phyloP scores from a whole-genome alignment of 805 yeast genomes.

The Brettanomyces anomalus region DNA sequence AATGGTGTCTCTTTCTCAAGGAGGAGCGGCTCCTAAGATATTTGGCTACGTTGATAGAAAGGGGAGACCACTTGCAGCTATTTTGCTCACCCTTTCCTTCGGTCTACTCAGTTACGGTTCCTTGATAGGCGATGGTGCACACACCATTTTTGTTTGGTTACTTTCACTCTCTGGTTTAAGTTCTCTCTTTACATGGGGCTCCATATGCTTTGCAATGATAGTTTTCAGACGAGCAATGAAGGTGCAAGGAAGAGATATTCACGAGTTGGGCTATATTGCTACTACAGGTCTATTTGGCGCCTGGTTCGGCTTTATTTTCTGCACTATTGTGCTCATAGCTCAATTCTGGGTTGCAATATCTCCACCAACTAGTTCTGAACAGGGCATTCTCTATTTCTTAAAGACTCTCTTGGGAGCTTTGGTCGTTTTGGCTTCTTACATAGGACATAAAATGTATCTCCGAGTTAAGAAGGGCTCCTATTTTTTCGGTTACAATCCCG shows the following conservation, averaged over 20 bases:
- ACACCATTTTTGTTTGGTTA: constrained; percentile 36
- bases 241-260: constrained; percentile 31
- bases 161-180: constrained; percentile 41
- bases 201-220: constrained; percentile 34
- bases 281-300: constrained; percentile 37
- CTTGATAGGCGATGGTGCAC: constrained; percentile 31
- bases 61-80: constrained; percentile 43
- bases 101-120: constrained; percentile 39
- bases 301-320: constrained; percentile 27
- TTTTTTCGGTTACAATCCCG: constrained; percentile 10
- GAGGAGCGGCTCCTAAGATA: constrained; percentile 34
- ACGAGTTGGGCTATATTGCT: constrained; percentile 34
- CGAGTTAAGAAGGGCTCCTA: constrained; percentile 6
- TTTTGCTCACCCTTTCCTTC: constrained; percentile 28
- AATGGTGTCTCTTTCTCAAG: constrained; percentile 35
- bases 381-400: constrained; percentile 26
- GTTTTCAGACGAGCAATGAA: constrained; percentile 38
- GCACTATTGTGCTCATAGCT: constrained; percentile 29
- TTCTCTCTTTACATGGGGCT: constrained; percentile 40
- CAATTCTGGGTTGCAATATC: constrained; percentile 42
- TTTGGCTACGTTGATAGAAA: constrained; percentile 37
- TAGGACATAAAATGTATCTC: constrained; percentile 31
- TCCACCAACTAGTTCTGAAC: constrained; percentile 29
- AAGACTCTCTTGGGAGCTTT: constrained; percentile 39
- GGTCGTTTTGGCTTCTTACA: constrained; percentile 32